Conservation (phyloP, 305 asterid species). For the Fraxinus floribunda region DNA sequence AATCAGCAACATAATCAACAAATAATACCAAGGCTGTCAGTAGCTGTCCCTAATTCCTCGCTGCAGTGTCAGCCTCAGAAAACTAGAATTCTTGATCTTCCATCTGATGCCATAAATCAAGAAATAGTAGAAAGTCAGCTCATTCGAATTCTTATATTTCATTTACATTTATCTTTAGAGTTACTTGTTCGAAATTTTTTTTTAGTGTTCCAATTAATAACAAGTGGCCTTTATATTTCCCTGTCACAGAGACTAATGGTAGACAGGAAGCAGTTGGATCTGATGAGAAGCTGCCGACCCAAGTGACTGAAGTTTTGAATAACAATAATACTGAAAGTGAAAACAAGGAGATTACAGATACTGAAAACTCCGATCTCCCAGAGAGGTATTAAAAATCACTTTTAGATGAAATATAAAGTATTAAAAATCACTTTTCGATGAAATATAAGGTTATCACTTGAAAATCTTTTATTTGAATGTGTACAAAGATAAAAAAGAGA, state of each 20-base stretch:
- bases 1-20: constrained; percentile 47
- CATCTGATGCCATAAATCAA: constrained; percentile 32
- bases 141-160: not conserved
- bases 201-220: not conserved
- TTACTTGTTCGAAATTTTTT: not conserved
- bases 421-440: not conserved
- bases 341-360: constrained; percentile 37
- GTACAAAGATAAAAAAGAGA: not conserved
- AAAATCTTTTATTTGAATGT: not conserved
- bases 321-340: constrained; percentile 19
- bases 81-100: constrained; percentile 34
- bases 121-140: constrained; percentile 56
- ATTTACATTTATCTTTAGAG: not conserved
- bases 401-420: not conserved
- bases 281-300: constrained; percentile 32
- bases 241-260: constrained; percentile 34
- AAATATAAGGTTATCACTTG: not conserved
- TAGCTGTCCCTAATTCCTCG: constrained; percentile 39
- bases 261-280: constrained; percentile 30
- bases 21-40: constrained; percentile 42
- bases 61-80: constrained; percentile 41
- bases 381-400: constrained; percentile 48
- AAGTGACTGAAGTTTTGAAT: constrained; percentile 28
- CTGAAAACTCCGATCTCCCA: constrained; percentile 37
- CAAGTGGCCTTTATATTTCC: not conserved